A percentile compares a stretch with the other conserved stretches of the same genome.
phyloP scores from a whole-genome alignment of 768 basidiomycete species.

The Gautieria morchelliformis region DNA sequence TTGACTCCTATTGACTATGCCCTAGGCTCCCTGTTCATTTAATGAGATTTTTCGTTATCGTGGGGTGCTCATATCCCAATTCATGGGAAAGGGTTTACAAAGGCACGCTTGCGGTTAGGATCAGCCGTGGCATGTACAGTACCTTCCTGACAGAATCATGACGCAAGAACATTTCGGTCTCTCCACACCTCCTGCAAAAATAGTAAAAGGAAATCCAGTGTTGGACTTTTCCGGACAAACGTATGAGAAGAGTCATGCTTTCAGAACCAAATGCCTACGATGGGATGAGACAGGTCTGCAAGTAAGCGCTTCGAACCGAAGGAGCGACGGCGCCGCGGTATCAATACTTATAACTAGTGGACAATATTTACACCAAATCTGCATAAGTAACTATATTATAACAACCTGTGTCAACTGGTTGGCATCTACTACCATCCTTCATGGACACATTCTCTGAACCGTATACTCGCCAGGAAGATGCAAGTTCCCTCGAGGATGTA shows the following conservation, averaged over 20 bases:
- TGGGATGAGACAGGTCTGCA: not conserved
- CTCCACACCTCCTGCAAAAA: not conserved
- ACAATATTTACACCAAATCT: not conserved
- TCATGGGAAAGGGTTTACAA: too few relatives aligned
- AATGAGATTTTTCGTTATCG: not conserved
- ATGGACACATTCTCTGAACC: constrained; percentile 10
- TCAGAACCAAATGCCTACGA: not conserved
- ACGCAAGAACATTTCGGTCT: not conserved
- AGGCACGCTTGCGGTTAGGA: too few relatives aligned
- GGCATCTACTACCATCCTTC: not conserved
- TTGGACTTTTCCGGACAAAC: not conserved
- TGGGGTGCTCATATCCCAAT: too few relatives aligned
- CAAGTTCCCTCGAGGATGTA: constrained; percentile 53
- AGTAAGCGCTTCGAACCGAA: not conserved
- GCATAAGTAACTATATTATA: not conserved
- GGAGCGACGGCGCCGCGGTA: not conserved
- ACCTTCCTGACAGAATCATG: not conserved
- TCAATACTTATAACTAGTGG: not conserved
- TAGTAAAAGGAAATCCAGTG: too few relatives aligned
- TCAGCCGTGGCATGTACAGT: too few relatives aligned
- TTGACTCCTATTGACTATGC: not conserved
- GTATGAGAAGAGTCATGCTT: not conserved
- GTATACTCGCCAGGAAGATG: constrained; percentile 5
- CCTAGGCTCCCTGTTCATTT: not conserved
- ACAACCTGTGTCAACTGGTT: not conserved